These are phyloP conservation scores for Ustulina deusta DNA, from an alignment of 2,329 filamentous ascomycete genomes.

Conservation along the genomic window DNA sequence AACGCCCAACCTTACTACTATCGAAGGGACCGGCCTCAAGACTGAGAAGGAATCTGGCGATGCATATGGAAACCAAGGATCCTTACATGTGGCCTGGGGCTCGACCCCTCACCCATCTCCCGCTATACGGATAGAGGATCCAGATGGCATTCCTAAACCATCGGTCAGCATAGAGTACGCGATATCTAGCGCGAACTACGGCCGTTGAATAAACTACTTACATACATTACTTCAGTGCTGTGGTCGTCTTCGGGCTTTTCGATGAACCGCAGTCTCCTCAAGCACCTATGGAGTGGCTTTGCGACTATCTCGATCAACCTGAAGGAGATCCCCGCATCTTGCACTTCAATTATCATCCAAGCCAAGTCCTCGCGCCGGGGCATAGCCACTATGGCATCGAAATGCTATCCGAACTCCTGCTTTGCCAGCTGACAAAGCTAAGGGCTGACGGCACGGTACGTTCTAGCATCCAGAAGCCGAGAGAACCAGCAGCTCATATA, in stretches of 20 bases:
- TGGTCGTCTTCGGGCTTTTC: constrained; percentile 14
- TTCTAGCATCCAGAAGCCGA: not conserved
- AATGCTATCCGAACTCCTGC: not conserved
- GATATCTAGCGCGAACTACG: not conserved
- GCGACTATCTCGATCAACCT: not conserved
- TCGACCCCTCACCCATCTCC: not conserved
- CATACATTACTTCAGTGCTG: not conserved
- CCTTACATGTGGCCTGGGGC: constrained; percentile 16
- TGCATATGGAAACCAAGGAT: not conserved
- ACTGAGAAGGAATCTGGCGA: not conserved
- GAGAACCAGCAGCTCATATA: constrained; percentile 1
- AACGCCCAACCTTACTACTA: not conserved
- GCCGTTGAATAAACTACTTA: not conserved
- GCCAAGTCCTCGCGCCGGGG: not conserved
- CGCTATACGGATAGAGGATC: not conserved
- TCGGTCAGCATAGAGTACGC: constrained; percentile 7
- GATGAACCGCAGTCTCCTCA: constrained; percentile 1
- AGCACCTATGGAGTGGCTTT: constrained; percentile 12
- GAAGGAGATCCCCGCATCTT: constrained; percentile 16
- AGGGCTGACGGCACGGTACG: not conserved
- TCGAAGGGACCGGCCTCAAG: not conserved
- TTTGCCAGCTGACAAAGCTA: constrained; percentile 1
- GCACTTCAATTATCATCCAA: constrained; percentile 18
- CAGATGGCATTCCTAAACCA: not conserved
- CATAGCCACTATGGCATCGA: constrained; percentile 1